Base-by-base conservation (phyloP, 768 basidiomycete species). In the Phallus indusiatus region DNA sequence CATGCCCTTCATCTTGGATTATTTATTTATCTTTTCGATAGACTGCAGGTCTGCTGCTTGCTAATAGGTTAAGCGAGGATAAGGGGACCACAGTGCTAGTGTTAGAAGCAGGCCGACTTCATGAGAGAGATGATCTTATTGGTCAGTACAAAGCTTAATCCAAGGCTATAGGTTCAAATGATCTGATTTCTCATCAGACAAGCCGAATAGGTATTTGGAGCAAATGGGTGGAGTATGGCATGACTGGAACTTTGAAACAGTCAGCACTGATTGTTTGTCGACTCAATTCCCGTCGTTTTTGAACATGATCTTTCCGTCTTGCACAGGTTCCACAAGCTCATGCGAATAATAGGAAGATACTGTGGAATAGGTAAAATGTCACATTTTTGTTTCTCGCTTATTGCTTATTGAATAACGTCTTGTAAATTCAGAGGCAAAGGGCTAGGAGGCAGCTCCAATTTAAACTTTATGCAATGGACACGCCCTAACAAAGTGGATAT, bases 391-490 rank as follows among this genome's bases (percentile, higher is more conserved):
- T n/a, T 42, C 42, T 42, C 42, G 14, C 12, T 11, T 2, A 11
- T 4, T 42, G 14, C 14, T 42, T 14, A 2, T 10, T 42, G 14
- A 37, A 16, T 37, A 16, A 42, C n/a, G 12, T 10, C 12, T 14
- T 11, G 14, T 14, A 10, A 42, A 42, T 42, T 42, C n/a, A 42
- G 68, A 42, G 70, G 68, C 0, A 71, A 69, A 55, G 64, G 64
- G 11, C 54, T 70, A 8, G 70, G 81, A 1, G 80, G 81, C 1
- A 75, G 69, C 56, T 79, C 78, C 0, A 65, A 65, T 5, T 71
- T 79, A 28, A 82, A 82, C 42, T 42, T 42, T 42, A 42, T 42
- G 46, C 49, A 35, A 16, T 63, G 58, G 52, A 50, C 42, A 14
- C 42, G 42, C 2, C 42, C 42, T 10, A 42, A 4, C 42, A 42